Conservation (phyloP, 768 basidiomycete species). For the Phylloporus sp. region DNA sequence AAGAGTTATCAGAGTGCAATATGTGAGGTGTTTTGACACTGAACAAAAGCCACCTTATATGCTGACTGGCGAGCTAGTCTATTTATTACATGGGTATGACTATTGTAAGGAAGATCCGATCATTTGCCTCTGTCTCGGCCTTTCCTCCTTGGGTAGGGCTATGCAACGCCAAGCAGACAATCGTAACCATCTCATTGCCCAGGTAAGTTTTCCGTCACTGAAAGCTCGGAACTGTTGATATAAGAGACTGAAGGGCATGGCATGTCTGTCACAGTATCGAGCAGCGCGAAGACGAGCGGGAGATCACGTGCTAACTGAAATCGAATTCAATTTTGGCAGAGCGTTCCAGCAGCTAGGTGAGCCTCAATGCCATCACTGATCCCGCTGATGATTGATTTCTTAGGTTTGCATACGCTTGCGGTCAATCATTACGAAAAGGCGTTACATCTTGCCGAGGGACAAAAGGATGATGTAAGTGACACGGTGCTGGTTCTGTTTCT, state of each 20-base stretch:
- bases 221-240: neutral
- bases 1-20: conserved; percentile 89
- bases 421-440: conserved; percentile 80
- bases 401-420: conserved; percentile 79
- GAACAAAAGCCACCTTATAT: neutral
- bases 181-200: conserved; percentile 70
- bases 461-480: conserved; percentile 1
- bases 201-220: neutral
- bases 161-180: conserved; percentile 96
- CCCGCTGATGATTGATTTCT: neutral
- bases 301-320: conserved; percentile 52
- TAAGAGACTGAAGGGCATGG: conserved; percentile 56
- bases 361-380: neutral
- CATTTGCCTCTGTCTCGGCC: conserved; percentile 75
- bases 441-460: conserved; percentile 52
- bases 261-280: conserved; percentile 80
- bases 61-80: conserved; percentile 48
- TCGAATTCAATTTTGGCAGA: conserved; percentile 91
- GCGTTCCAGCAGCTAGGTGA: conserved; percentile 50
- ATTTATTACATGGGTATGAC: conserved; percentile 78
- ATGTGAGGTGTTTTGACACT: conserved; percentile 50
- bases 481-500: too few relatives aligned
- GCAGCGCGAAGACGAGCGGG: conserved; percentile 45
- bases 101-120: conserved; percentile 79
- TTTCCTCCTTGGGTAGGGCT: conserved; percentile 82